Base-by-base conservation (phyloP, 148 eudicot species). In the Selenicereus undatus region DNA sequence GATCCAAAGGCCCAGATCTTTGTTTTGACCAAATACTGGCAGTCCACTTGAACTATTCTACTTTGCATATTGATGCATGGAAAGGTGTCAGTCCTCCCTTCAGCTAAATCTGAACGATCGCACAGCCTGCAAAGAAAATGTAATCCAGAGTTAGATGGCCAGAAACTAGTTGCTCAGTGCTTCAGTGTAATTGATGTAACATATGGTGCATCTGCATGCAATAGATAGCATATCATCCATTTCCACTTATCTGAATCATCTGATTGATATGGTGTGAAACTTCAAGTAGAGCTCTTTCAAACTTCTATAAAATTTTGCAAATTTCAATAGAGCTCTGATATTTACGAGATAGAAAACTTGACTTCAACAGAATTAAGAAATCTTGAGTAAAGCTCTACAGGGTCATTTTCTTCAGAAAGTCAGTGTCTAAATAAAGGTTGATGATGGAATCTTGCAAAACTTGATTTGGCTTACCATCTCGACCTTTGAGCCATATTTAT, bases 81-180 rank as follows among this genome's bases (percentile, higher is more conserved):
- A 72, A 72, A 72, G 58, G 29, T 9, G 8, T 17, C 35, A 12
- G 71, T 71, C 30, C 65, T 74, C n/a, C 29, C 73, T 11, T 92
- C 84, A 89, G 79, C 75, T 84, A 11, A 94, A 89, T 78, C 88
- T 87, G 90, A 94, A 94, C 20, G 98, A 91, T 70, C 88, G 85
- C 22, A 94, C 92, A 81, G 87, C 94, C 98, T 94, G 91, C 86
- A 80, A 78, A 81, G 75, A 27, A 80, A 70, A 16, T 51, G 77
- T 56, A 64, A 11, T 26, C 35, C n/a, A 79, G 66, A 50, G 70
- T n/a, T 21, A 76, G 71, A 32, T 52, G 54, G 35, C n/a, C 2
- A 43, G 6, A 11, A 75, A 43, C 36, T 48, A 11, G 30, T 52
- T 79, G 24, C 35, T 51, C 22, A 11, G 32, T 20, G 8, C 4